Evolutionary conservation across 305 asterid species (phyloP), one percentile per base, ranked within the genome.

Genomic region (Euphrasia arctica): DNA sequence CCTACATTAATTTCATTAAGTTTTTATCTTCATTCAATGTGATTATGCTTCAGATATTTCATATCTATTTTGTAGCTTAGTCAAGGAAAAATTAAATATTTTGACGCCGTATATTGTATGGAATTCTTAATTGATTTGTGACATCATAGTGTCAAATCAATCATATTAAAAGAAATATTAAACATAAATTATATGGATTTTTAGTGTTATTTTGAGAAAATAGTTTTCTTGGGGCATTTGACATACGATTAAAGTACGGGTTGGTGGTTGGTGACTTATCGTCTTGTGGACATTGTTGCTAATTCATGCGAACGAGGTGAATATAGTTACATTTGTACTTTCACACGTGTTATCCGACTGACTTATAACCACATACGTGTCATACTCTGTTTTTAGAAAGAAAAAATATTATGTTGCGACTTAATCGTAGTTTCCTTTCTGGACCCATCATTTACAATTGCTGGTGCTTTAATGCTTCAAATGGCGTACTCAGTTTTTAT

Each of bases 401-500:
- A 45, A 34, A 27, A 55, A 31, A 2, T 31, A 7, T 62, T 64
- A 31, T 64, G 29, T 70, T 55, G 60, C 58, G 55, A 63, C 36
- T 60, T 66, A 39, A 41, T 65, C 60, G 50, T 54, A 18, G 50
- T 67, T 65, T 72, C 62, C 49, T 43, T 56, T 54, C 54, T 15
- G 58, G 65, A 11, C 47, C 15, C 72, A 48, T 65, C 79, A 68
- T 63, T 64, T 58, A 36, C 47, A 62, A 64, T 63, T 48, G 54
- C 9, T 49, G 64, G 42, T 68, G 69, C 68, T 58, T 18, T 51
- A 14, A 64, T 64, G 28, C 60, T 72, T 54, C 54, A 48, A 66
- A 56, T 9, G 45, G 13, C 36, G 66, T 65, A 70, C 47, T 64
- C 66, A 57, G 67, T 69, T 78, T 58, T 59, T 41, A 51, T 74